Base-by-base conservation (phyloP, 2,329 filamentous ascomycete species). In the Ciborinia camelliae region DNA sequence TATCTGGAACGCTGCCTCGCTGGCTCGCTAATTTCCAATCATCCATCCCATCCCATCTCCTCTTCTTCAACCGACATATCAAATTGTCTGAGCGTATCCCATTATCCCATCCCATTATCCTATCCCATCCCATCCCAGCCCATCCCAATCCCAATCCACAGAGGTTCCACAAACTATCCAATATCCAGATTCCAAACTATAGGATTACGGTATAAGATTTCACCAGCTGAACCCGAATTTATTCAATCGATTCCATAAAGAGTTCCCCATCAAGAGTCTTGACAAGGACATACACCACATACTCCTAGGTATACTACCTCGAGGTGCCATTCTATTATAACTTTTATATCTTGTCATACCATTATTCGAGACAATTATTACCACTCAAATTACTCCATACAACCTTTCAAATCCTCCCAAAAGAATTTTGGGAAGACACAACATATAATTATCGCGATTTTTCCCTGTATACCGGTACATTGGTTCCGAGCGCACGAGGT, bases 401-500 rank as follows among this genome's bases (percentile, higher is more conserved):
- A 20, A 57, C 45, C 51, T 35, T 58, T 12, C 39, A 43, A 41
- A 32, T 50, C 55, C 30, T 14, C 20, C 20, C 15, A 26, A 14
- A 50, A 28, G 18, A 47, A 12, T 32, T 45, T 35, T 58, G 26
- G 28, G 14, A 47, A 30, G n/a, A 39, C 41, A 59, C 62, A 51
- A 41, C 43, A 51, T 43, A 51, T 41, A 35, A 59, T 64, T 64
- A 51, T 64, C 62, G 35, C 45, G 23, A 55, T 28, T 43, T 32
- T 50, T 12, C 23, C 45, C 26, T 57, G 32, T 43, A 59, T 63
- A 63, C 62, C 62, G 53, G 62, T 64, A 30, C 62, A 50, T 45
- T 59, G 62, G 62, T 59, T 64, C 62, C 62, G 62, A 64, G 28
- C 53, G 43, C 62, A 64, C 53, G 62, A 64, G 53, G 53, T 43